Conservation (phyloP, 2,329 filamentous ascomycete species). For the Leptosphaerulina australis region DNA sequence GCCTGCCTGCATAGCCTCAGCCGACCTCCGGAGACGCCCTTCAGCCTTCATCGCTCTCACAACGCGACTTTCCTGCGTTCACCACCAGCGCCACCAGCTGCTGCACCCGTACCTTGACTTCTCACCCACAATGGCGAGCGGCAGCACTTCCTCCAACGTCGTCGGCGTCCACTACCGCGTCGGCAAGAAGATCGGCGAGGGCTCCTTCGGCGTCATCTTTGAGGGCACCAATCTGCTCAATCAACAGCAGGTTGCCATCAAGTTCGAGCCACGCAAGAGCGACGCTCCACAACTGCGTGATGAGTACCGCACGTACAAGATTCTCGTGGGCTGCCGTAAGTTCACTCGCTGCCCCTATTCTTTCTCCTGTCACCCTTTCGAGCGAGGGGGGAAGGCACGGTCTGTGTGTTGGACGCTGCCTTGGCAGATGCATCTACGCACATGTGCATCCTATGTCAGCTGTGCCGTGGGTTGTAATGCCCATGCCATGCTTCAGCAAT, state of each 20-base stretch:
- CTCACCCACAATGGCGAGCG: conserved; percentile 72
- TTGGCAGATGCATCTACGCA: conserved; percentile 8
- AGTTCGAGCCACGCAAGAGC: conserved; percentile 99
- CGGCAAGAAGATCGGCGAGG: conserved; percentile 99
- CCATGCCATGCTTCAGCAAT: too few relatives aligned
- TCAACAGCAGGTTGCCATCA: conserved; percentile 99
- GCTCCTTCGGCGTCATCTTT: conserved; percentile 97
- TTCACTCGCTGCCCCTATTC: conserved; percentile 43
- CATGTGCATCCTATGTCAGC: too few relatives aligned
- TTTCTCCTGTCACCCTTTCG: conserved; percentile 11
- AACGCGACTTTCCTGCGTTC: conserved; percentile 20
- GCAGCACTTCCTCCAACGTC: conserved; percentile 91
- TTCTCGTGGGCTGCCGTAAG: conserved; percentile 98
- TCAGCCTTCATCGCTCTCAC: conserved; percentile 20
- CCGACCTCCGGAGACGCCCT: conserved; percentile 31
- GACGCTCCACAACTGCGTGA: conserved; percentile 97
- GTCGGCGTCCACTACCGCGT: conserved; percentile 98
- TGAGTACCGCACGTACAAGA: conserved; percentile 99
- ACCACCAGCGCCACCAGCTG: conserved; percentile 15
- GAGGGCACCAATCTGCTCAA: conserved; percentile 98
- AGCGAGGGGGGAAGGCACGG: conserved; percentile 18
- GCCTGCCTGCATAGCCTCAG: conserved; percentile 36
- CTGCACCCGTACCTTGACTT: conserved; percentile 14
- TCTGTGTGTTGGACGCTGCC: conserved; percentile 15
- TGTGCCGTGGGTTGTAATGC: too few relatives aligned